These are phyloP conservation scores for Pseudonitzschia pungens DNA, from an alignment of 108 stramenopile species.

Conservation along the genomic window DNA sequence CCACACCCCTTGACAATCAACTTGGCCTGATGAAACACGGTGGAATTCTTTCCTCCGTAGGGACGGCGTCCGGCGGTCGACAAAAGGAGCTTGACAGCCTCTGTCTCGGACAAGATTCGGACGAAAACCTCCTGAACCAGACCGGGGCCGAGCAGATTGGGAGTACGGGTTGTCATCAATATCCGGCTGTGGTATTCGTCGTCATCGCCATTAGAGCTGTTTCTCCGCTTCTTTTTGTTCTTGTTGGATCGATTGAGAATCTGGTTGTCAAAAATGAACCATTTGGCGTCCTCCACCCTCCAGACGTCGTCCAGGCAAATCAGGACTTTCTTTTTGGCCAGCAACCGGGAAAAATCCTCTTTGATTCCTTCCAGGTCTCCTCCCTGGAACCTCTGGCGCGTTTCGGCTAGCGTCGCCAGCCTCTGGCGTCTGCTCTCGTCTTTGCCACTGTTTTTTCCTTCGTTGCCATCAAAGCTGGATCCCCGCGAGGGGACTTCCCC, in stretches of 20 bases:
- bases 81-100: conserved; percentile 84
- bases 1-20: conserved; percentile 87
- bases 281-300: conserved; percentile 86
- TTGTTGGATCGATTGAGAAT: conserved; percentile 18
- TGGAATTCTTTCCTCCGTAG: conserved; percentile 78
- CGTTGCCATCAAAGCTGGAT: conserved; percentile 31
- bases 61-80: conserved; percentile 80
- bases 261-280: conserved; percentile 78
- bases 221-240: conserved; percentile 23
- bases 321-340: conserved; percentile 61
- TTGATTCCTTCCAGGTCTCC: conserved; percentile 85
- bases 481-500: conserved; percentile 31
- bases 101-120: conserved; percentile 83
- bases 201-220: conserved; percentile 12
- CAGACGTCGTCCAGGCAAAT: conserved; percentile 87
- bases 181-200: conserved; percentile 64
- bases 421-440: conserved; percentile 33
- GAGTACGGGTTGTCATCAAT: conserved; percentile 77
- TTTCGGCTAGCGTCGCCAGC: conserved; percentile 53
- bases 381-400: conserved; percentile 70
- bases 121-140: conserved; percentile 86
- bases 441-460: conserved; percentile 9
- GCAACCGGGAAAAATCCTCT: conserved; percentile 68
- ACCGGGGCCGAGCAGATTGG: conserved; percentile 67
- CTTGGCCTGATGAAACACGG: conserved; percentile 82